Conservation (phyloP, 495 filamentous ascomycete species). For the Darksidea phi region DNA sequence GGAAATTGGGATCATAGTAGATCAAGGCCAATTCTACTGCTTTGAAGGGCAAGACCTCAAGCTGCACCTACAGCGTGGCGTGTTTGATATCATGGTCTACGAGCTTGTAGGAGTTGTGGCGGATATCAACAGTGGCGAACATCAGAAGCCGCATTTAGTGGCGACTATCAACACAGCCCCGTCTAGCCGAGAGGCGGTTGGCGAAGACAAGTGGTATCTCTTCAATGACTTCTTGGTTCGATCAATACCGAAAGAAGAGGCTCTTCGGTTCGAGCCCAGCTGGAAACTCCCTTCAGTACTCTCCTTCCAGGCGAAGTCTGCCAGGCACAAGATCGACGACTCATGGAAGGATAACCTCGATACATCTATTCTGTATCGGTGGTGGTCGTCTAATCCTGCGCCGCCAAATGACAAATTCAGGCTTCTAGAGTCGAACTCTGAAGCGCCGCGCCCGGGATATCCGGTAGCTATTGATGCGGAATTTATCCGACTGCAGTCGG, state of each 20-base stretch:
- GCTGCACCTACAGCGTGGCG: constrained; percentile 60
- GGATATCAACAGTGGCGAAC: constrained; percentile 78
- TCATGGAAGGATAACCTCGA: constrained; percentile 83
- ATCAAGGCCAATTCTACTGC: constrained; percentile 79
- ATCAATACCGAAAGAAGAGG: constrained; percentile 74
- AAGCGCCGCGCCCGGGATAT: constrained; percentile 66
- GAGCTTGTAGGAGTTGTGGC: constrained; percentile 88
- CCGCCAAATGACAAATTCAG: constrained; percentile 44
- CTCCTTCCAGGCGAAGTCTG: constrained; percentile 74
- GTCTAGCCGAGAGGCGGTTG: constrained; percentile 53
- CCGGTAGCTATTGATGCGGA: constrained; percentile 92
- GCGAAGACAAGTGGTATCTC: constrained; percentile 76
- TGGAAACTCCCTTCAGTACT: constrained; percentile 92
- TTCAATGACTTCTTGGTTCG: constrained; percentile 97
- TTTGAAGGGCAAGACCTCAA: constrained; percentile 84
- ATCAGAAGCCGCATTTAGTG: constrained; percentile 86
- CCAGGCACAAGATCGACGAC: constrained; percentile 73
- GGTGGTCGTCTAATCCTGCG: constrained; percentile 47
- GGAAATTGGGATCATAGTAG: constrained; percentile 83
- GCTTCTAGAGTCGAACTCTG: constrained; percentile 59
- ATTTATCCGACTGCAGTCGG: constrained; percentile 85
- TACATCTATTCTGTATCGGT: constrained; percentile 75
- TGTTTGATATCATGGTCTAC: constrained; percentile 75
- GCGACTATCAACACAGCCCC: constrained; percentile 84
- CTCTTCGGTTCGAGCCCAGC: constrained; percentile 76